Base-by-base conservation (phyloP, 1,284 basidiomycete genomes). In the Schizophyllum amplum region DNA sequence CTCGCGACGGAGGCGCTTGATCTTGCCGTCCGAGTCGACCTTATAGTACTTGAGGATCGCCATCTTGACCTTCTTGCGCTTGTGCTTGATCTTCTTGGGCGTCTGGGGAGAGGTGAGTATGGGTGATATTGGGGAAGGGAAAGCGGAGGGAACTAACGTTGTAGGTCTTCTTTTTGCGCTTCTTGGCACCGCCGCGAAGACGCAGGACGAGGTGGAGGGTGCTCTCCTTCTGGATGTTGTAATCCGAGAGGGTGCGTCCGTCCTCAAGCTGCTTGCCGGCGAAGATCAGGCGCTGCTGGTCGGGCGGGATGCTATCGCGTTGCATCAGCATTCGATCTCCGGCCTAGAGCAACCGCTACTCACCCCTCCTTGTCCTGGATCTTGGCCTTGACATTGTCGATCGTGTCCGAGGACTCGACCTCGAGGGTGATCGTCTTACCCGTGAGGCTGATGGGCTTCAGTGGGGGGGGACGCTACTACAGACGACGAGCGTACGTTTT, bases 11-110 rank as follows among this genome's bases (percentile, higher is more conserved):
- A 99, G 87, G 72, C 96, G 94, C 85, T 98, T 96, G 83, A 99
- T 95, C 82, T 97, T 97, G 75, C 96, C 97, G 70, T 98, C 95
- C 58, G 92, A 94, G 78, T 98, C 95, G 69, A 99, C 95, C 80
- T 95, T 97, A 83, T 98, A 98, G 84, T 97, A 98, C 80, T 98
- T 98, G 74, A 99, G 82, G 80, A 98, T 95, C 69, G 94, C 81
- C 95, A 97, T 94, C 81, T 96, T 99, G 82, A 98, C 94, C 84
- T 98, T 97, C 84, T 96, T 96, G 76, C 90, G 89, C 88, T 98
- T 98, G 84, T 98, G 95, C 88, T 98, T 98, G 84, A 98, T 87
- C 84, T 98, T 98, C 88, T 99, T 99, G 77, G 96, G 96, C 72
- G 94, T 96, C 92, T 94, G 67, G 50, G 65, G 47, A 50, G 50